These are phyloP conservation scores for Zasmidium cellare DNA, from an alignment of 2,329 filamentous ascomycete species.

Conservation along the genomic window DNA sequence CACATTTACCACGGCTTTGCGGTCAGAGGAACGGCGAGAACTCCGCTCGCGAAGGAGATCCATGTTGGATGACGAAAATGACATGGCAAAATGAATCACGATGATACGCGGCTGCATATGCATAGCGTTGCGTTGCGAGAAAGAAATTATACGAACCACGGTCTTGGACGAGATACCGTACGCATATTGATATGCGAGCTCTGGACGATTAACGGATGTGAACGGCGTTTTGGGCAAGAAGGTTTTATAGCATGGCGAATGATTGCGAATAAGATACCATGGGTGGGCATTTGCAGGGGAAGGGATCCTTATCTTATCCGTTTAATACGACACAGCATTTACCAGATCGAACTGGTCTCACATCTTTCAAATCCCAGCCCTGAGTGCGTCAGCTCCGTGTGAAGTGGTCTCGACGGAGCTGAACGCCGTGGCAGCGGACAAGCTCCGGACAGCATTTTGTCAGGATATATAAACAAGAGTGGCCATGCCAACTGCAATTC, in stretches of 20 bases:
- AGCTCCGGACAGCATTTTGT: too few species aligned
- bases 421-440: too few species aligned
- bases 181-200: not conserved
- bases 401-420: too few species aligned
- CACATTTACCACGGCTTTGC: not conserved
- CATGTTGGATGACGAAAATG: not conserved
- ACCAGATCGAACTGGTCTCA: too few species aligned
- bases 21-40: not conserved
- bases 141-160: not conserved
- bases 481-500: too few species aligned
- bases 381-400: too few species aligned
- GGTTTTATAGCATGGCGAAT: not conserved
- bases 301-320: not conserved
- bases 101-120: not conserved
- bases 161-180: conserved; percentile 4
- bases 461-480: too few species aligned
- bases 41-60: not conserved
- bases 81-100: not conserved
- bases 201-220: not conserved
- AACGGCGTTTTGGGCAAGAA: not conserved
- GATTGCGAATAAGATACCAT: not conserved
- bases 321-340: not conserved
- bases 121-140: not conserved
- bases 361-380: too few species aligned
- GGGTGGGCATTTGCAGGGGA: not conserved